These are phyloP conservation scores for Pleurotus eryngii DNA, from an alignment of 768 basidiomycete species.

Conservation along the genomic window DNA sequence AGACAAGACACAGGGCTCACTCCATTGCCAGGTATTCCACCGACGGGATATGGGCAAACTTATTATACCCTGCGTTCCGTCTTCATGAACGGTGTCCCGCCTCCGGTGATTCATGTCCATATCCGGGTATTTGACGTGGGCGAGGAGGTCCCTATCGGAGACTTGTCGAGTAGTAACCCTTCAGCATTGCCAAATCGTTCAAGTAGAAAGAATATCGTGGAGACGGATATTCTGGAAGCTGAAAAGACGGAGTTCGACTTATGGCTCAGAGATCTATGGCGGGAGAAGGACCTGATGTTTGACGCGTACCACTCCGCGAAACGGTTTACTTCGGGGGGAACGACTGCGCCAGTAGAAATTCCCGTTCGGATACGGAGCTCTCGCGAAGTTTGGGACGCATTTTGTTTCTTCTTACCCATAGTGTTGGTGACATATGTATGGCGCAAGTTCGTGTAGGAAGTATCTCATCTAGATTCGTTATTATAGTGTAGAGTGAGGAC, in stretches of 20 bases:
- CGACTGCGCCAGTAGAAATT: slow-evolving; percentile 39
- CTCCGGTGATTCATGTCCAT: slow-evolving; percentile 86
- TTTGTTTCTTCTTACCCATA: slow-evolving; percentile 67
- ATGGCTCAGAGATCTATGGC: slow-evolving; percentile 84
- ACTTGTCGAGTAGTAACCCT: slow-evolving; percentile 39
- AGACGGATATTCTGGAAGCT: slow-evolving; percentile 49
- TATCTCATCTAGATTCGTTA: slow-evolving; percentile 7
- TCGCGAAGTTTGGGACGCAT: slow-evolving; percentile 62
- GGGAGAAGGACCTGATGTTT: slow-evolving; percentile 79
- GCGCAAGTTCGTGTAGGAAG: slow-evolving; percentile 19
- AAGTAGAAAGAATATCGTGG: slow-evolving; percentile 26
- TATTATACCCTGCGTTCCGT: slow-evolving; percentile 90
- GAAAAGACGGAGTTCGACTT: slow-evolving; percentile 70
- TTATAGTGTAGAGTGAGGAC: slow-evolving; percentile 9
- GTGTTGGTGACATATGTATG: slow-evolving; percentile 43
- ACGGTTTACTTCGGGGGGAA: slow-evolving; percentile 32
- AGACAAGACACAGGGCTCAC: slow-evolving; percentile 10
- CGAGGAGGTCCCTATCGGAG: slow-evolving; percentile 66
- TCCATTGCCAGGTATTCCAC: slow-evolving; percentile 59
- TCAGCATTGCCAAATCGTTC: slow-evolving; percentile 21
- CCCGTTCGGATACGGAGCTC: slow-evolving; percentile 54
- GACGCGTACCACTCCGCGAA: slow-evolving; percentile 57
- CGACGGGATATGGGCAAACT: slow-evolving; percentile 77
- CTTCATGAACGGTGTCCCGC: slow-evolving; percentile 76
- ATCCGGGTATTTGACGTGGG: slow-evolving; percentile 74